These are phyloP conservation scores for Penicillium sp. DNA, from an alignment of 2,329 filamentous ascomycete species.

Conservation along the genomic window DNA sequence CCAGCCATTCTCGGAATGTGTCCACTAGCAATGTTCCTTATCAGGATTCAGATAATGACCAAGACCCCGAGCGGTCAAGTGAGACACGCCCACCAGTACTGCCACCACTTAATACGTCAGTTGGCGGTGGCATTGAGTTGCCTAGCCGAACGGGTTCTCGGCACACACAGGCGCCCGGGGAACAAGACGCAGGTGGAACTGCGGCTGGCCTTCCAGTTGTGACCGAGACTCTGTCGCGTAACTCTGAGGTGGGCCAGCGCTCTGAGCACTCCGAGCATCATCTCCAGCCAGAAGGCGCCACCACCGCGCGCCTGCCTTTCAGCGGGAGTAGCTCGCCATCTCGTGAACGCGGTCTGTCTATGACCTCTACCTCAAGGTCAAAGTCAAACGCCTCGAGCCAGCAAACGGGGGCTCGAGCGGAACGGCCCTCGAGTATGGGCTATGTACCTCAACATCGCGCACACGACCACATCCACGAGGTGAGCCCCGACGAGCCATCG, in stretches of 20 bases:
- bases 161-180: constrained; percentile 46
- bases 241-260: constrained; percentile 12
- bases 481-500: constrained; percentile 37
- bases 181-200: constrained; percentile 13
- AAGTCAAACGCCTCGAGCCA: constrained; percentile 34
- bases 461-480: constrained; percentile 48
- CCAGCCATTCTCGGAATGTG: constrained; percentile 24
- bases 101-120: constrained; percentile 55
- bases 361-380: constrained; percentile 39
- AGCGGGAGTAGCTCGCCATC: constrained; percentile 38
- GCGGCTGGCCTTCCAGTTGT: constrained; percentile 19
- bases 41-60: constrained; percentile 28
- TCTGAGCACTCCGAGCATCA: constrained; percentile 13
- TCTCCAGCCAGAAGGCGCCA: constrained; percentile 25
- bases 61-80: constrained; percentile 10
- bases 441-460: constrained; percentile 51
- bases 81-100: constrained; percentile 49
- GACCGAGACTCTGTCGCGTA: constrained; percentile 19
- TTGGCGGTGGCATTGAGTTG: constrained; percentile 58
- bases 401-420: constrained; percentile 27
- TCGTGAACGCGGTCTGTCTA: constrained; percentile 36
- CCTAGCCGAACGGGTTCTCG: constrained; percentile 64
- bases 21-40: constrained; percentile 27
- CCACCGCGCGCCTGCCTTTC: constrained; percentile 44
- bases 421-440: constrained; percentile 50